Conservation (phyloP, 768 basidiomycete species). For the Tylopilus cervinicoccineus region DNA sequence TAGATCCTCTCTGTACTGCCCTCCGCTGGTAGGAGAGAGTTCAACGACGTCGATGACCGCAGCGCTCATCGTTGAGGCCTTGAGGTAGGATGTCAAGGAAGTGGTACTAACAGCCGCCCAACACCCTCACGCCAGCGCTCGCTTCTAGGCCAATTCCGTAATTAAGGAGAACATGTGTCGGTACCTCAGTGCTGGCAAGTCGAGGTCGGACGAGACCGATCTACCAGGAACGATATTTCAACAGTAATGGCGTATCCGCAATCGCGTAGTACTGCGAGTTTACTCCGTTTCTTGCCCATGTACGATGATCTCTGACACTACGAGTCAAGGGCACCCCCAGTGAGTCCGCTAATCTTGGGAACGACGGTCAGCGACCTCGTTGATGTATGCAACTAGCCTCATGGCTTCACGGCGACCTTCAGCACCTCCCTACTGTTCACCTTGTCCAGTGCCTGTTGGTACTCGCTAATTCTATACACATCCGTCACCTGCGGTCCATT, state of each 20-base stretch:
- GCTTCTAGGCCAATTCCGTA: constrained; percentile 9
- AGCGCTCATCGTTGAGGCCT: constrained; percentile 14
- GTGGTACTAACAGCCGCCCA: not conserved
- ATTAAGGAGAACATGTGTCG: constrained; percentile 1
- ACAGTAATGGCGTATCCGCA: not conserved
- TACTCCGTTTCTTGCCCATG: not conserved
- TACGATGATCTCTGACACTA: not conserved
- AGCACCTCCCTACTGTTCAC: constrained; percentile 57
- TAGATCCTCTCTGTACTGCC: constrained; percentile 4
- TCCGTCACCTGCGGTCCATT: constrained; percentile 35
- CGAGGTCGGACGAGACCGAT: not conserved
- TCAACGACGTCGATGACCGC: constrained; percentile 8
- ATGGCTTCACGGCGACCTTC: constrained; percentile 56
- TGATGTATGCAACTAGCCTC: constrained; percentile 2
- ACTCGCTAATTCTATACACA: constrained; percentile 59
- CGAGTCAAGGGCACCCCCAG: not conserved
- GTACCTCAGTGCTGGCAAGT: not conserved
- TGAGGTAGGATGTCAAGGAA: not conserved
- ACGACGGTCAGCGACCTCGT: not conserved
- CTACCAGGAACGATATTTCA: not conserved
- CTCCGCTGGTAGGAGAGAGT: not conserved
- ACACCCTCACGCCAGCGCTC: constrained; percentile 7
- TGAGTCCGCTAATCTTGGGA: not conserved
- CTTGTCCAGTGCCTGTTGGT: constrained; percentile 64
- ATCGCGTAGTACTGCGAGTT: too few species aligned